These are phyloP conservation scores for Cicer pinnatifidum DNA, from an alignment of 306 rosid species.

Conservation along the genomic window DNA sequence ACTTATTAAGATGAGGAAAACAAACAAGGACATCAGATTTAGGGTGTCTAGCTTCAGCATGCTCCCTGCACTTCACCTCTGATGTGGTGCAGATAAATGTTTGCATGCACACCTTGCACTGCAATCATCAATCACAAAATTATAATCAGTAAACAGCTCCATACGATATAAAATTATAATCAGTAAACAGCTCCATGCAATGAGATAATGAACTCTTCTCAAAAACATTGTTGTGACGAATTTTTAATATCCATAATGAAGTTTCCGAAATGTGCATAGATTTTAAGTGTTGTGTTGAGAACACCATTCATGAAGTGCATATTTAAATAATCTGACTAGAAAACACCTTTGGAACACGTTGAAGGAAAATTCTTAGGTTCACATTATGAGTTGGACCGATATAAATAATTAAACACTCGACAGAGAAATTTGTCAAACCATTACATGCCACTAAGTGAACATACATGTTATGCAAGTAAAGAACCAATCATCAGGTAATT, in stretches of 20 bases:
- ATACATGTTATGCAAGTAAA: not conserved
- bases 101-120: slow-evolving; percentile 95
- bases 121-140: slow-evolving; percentile 50
- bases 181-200: not conserved
- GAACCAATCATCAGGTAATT: not conserved
- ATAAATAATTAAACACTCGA: not conserved
- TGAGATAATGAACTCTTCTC: not conserved
- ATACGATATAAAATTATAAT: slow-evolving; percentile 1
- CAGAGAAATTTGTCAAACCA: not conserved
- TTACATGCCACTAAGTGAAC: not conserved
- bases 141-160: slow-evolving; percentile 1
- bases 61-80: slow-evolving; percentile 89
- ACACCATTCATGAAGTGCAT: not conserved
- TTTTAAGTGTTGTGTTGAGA: not conserved
- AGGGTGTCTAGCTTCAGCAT: slow-evolving; percentile 86
- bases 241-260: not conserved
- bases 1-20: slow-evolving; percentile 72
- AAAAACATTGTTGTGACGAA: not conserved
- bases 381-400: not conserved
- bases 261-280: not conserved
- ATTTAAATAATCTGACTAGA: not conserved
- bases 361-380: not conserved
- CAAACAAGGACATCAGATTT: slow-evolving; percentile 66
- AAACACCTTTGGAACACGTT: not conserved
- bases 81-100: slow-evolving; percentile 87